phyloP scores from a whole-genome alignment of 257 asterid genomes.

The Eustoma russellianum region DNA sequence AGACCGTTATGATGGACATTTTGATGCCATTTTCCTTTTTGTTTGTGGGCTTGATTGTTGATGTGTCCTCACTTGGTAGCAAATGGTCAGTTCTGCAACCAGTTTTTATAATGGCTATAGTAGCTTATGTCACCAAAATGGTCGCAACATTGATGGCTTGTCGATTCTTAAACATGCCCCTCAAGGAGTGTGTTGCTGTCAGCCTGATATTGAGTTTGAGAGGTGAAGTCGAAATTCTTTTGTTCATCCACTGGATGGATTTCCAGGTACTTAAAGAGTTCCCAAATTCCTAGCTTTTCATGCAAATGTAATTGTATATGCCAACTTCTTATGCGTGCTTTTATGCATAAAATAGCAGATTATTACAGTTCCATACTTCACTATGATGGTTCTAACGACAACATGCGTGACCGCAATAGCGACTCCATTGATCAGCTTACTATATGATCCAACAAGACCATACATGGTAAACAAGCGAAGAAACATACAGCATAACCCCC shows the following conservation, averaged over 20 bases:
- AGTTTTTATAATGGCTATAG: slow-evolving; percentile 30
- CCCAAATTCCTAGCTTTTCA: not conserved
- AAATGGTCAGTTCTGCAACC: slow-evolving; percentile 48
- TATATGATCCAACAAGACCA: slow-evolving; percentile 71
- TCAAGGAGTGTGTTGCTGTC: slow-evolving; percentile 59
- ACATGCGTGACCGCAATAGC: slow-evolving; percentile 30
- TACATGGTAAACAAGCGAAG: slow-evolving; percentile 64
- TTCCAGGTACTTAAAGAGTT: slow-evolving; percentile 30
- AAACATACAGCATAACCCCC: slow-evolving; percentile 59
- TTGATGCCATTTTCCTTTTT: slow-evolving; percentile 58
- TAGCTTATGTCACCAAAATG: slow-evolving; percentile 25
- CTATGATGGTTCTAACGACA: slow-evolving; percentile 44
- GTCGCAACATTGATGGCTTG: slow-evolving; percentile 28
- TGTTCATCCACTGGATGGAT: slow-evolving; percentile 64
- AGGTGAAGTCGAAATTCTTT: slow-evolving; percentile 67
- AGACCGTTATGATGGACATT: slow-evolving; percentile 44
- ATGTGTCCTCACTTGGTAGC: slow-evolving; percentile 22
- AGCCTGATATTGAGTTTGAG: slow-evolving; percentile 56
- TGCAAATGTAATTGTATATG: not conserved
- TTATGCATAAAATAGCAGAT: slow-evolving; percentile 32
- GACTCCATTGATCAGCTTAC: slow-evolving; percentile 48
- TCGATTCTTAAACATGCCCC: slow-evolving; percentile 30
- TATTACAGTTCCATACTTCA: slow-evolving; percentile 32
- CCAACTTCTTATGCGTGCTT: not conserved
- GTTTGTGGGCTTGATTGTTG: slow-evolving; percentile 45